These are phyloP conservation scores for Boletus fagicola DNA, from an alignment of 768 basidiomycete species.

Conservation along the genomic window DNA sequence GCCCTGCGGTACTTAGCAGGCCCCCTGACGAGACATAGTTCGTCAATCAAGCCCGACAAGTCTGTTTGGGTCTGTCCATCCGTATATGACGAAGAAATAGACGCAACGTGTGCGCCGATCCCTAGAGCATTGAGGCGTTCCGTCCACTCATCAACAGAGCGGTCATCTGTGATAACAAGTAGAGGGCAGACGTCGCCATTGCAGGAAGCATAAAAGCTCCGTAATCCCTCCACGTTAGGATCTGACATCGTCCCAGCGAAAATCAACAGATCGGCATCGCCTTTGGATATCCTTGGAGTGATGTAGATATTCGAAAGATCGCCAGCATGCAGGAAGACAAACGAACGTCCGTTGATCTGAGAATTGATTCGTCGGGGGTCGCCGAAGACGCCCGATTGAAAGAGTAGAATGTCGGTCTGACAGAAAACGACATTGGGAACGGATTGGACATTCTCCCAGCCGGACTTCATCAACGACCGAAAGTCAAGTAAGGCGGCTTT, in stretches of 20 bases:
- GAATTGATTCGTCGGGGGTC: conserved; percentile 17
- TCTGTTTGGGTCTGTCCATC: neutral
- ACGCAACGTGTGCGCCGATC: conserved; percentile 14
- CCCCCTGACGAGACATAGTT: conserved; percentile 26
- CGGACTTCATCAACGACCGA: conserved; percentile 26
- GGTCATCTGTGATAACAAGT: conserved; percentile 18
- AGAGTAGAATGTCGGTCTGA: conserved; percentile 15
- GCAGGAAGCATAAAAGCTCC: conserved; percentile 17
- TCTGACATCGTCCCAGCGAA: conserved; percentile 17
- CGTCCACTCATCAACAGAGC: conserved; percentile 11
- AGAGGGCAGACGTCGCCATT: conserved; percentile 27
- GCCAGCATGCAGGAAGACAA: conserved; percentile 22
- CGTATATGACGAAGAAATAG: conserved; percentile 1
- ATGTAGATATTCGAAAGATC: conserved; percentile 16
- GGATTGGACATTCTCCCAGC: conserved; percentile 24
- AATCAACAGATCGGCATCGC: conserved; percentile 26
- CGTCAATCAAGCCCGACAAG: conserved; percentile 17
- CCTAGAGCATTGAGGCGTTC: conserved; percentile 7
- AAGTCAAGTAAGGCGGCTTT: conserved; percentile 29
- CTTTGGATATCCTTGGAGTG: conserved; percentile 20
- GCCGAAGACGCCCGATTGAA: conserved; percentile 16
- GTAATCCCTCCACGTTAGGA: conserved; percentile 9
- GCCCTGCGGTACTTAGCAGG: conserved; percentile 15
- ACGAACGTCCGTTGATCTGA: conserved; percentile 24
- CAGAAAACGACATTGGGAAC: conserved; percentile 20